Evolutionary conservation across 2,329 filamentous ascomycete genomes (phyloP), one percentile per base, ranked within the genome.

Genomic region (Cryphonectria radicalis): DNA sequence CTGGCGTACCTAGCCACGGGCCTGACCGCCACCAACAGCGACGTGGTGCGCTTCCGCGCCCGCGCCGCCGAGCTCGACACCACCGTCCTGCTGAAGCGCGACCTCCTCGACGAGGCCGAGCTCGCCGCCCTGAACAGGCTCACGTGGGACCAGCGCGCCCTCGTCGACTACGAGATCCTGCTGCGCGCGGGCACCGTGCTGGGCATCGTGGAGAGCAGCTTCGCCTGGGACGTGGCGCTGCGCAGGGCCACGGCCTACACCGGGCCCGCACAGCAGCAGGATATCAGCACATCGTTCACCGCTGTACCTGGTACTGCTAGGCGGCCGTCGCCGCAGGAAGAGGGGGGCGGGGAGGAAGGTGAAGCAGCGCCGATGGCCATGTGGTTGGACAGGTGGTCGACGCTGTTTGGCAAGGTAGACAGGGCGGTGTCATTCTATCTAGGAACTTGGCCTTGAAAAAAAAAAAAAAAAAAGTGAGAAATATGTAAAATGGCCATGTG

Each of bases 81-180:
- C 14, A 81, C 78, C 32, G 81, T 85, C 5, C 79, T 84, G 6
- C 79, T 79, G 22, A 86, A 86, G 75, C 71, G 78, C 22, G 81
- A 85, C 42, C 74, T 87, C 2, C 78, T 87, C 7, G 78, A 80
- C 72, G 70, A 76, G 28, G 72, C 75, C 0, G 83, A 85, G 66
- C 75, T 80, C 1, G 72, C 72, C 25, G 73, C 72, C 13, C 77
- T 87, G 6, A 70, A 78, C 17, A 70, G 71, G 28, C 75, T 87
- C 53, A 81, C 77, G 28, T 86, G 82, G 81, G 84, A 87, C 75
- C 85, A 87, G 77, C 82, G 83, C 70, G 82, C 81, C 3, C 77
- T 87, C 28, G 81, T 87, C 8, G 86, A 88, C 76, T 87, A 84
- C 76, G 83, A 87, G 74, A 81, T 88, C 4, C 77, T 87, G 74